These are phyloP conservation scores for Macrolepiota albuminosa DNA, from an alignment of 768 basidiomycete genomes.

Conservation along the genomic window DNA sequence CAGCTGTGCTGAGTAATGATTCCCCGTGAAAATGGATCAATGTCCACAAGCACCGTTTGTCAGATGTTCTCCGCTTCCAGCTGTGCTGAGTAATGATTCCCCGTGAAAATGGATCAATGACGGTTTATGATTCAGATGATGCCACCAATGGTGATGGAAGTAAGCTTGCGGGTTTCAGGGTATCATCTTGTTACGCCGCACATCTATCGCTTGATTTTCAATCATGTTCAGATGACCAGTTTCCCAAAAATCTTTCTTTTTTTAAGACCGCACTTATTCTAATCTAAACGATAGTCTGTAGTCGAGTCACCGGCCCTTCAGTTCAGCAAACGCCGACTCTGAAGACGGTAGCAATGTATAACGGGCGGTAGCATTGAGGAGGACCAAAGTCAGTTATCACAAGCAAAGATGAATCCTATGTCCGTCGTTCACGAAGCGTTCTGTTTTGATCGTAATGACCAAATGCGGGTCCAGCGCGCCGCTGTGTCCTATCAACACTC, in stretches of 20 bases:
- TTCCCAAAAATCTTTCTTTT: neutral
- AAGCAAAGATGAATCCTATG: neutral
- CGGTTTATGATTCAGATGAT: constrained; percentile 1
- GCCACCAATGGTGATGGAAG: neutral
- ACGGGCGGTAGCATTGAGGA: neutral
- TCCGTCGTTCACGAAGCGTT: constrained; percentile 4
- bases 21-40: constrained; percentile 9
- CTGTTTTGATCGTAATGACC: constrained; percentile 6
- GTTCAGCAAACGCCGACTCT: neutral
- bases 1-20: constrained; percentile 10
- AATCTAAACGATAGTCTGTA: neutral
- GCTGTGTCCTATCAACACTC: neutral
- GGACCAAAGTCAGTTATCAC: neutral
- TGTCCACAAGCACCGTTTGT: constrained; percentile 10
- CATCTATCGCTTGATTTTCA: neutral
- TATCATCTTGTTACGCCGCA: constrained; percentile 4
- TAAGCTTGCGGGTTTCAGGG: constrained; percentile 7
- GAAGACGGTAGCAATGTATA: constrained; percentile 2
- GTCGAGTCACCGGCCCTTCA: neutral
- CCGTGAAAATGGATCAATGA: constrained; percentile 8
- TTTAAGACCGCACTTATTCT: neutral
- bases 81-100: constrained; percentile 11
- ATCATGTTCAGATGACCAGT: neutral
- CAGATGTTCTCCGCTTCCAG: neutral
- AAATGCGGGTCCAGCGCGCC: neutral